Conservation (phyloP, 192 early-diverging fungal species). For the Lobosporangium transversale region DNA sequence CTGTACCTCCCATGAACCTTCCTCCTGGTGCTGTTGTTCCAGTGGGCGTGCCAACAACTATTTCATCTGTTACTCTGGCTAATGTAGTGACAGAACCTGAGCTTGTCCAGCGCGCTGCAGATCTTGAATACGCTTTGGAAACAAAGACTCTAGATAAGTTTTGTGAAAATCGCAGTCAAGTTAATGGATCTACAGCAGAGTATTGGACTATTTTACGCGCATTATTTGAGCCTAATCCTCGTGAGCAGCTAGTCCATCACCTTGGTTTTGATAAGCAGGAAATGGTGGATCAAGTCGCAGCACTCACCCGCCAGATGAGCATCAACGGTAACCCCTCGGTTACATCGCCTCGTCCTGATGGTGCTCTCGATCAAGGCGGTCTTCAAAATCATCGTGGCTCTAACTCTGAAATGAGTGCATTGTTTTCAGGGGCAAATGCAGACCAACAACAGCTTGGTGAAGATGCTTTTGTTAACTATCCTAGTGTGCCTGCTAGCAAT, state of each 20-base stretch:
- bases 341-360: constrained; percentile 7
- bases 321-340: constrained; percentile 21
- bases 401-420: constrained; percentile 25
- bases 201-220: constrained; percentile 87
- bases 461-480: constrained; percentile 29
- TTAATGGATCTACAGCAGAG: constrained; percentile 42
- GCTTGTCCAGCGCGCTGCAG: constrained; percentile 71
- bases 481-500: constrained; percentile 8
- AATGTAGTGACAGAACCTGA: constrained; percentile 79
- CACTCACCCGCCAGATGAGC: constrained; percentile 52
- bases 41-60: constrained; percentile 44
- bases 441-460: constrained; percentile 14
- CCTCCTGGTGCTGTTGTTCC: constrained; percentile 50
- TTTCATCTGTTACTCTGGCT: constrained; percentile 63
- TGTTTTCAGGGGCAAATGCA: constrained; percentile 17
- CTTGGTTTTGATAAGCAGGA: constrained; percentile 87
- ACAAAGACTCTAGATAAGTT: constrained; percentile 56
- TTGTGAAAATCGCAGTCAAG: constrained; percentile 48
- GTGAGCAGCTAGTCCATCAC: constrained; percentile 84
- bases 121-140: constrained; percentile 78
- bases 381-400: constrained; percentile 14
- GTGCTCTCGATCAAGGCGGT: background rate
- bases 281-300: constrained; percentile 70
- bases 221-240: constrained; percentile 81
- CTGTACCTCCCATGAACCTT: constrained; percentile 53